Percentiles rank a stretch among this genome's conserved stretches.
Evolutionary conservation across 2,329 filamentous ascomycete genomes (phyloP).

Genomic region (Myotisia sp.): DNA sequence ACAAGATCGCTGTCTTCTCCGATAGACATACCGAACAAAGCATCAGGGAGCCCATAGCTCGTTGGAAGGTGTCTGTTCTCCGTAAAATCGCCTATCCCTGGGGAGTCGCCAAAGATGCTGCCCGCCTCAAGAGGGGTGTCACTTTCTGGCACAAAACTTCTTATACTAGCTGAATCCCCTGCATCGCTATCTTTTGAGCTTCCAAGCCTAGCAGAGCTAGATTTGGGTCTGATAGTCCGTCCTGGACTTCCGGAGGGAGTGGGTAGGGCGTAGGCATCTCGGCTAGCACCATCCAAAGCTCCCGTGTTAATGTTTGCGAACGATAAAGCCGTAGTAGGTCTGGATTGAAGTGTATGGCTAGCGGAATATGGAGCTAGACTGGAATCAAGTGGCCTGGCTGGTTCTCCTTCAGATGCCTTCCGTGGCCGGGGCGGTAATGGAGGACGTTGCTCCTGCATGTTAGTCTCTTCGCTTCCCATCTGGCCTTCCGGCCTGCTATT

Average conservation of each 20-base stretch:
- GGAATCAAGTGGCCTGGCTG: conserved; percentile 16
- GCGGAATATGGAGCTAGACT: conserved; percentile 25
- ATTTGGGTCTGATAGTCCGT: neutral
- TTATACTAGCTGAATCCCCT: conserved; percentile 37
- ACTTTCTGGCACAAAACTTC: conserved; percentile 39
- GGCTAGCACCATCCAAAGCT: conserved; percentile 54
- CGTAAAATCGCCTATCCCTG: conserved; percentile 27
- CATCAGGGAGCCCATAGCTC: neutral
- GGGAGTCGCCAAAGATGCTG: conserved; percentile 62
- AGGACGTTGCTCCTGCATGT: conserved; percentile 1
- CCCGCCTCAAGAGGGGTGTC: conserved; percentile 57
- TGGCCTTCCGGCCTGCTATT: neutral
- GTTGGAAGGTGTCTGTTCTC: conserved; percentile 18
- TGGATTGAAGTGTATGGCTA: conserved; percentile 36
- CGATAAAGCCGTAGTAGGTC: conserved; percentile 72
- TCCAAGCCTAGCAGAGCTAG: conserved; percentile 26
- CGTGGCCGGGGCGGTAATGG: conserved; percentile 6
- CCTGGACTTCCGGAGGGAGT: conserved; percentile 17
- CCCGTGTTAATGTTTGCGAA: conserved; percentile 67
- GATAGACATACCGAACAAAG: conserved; percentile 6
- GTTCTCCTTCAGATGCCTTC: neutral
- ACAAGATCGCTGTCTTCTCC: conserved; percentile 39
- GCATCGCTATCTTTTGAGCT: conserved; percentile 37
- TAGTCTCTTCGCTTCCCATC: neutral
- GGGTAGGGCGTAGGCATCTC: conserved; percentile 46